Evolutionary conservation across 805 yeast species (phyloP).

Genomic region (Wickerhamomyces hampshirensis): DNA sequence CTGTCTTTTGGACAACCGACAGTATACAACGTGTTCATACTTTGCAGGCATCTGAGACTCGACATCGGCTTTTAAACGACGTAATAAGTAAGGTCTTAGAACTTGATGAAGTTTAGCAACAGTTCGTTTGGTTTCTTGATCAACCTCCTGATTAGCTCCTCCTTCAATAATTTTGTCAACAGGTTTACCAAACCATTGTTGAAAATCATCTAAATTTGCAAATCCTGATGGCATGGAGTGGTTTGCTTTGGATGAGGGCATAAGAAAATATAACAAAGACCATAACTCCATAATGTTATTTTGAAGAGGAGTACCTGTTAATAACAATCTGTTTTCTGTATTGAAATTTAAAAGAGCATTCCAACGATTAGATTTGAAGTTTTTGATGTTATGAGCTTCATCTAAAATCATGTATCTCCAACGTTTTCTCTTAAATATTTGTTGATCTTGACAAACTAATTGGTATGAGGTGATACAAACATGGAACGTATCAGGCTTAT

Average conservation of each 20-base stretch:
- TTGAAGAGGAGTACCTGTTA: conserved; percentile 97
- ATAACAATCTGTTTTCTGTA: conserved; percentile 76
- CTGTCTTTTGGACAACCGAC: conserved; percentile 90
- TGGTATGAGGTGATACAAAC: conserved; percentile 97
- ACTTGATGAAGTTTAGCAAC: conserved; percentile 90
- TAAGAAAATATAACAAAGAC: conserved; percentile 90
- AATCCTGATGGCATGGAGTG: conserved; percentile 85
- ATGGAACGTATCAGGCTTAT: conserved; percentile 91
- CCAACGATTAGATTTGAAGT: conserved; percentile 96
- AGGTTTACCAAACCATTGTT: conserved; percentile 98
- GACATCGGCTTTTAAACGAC: conserved; percentile 93
- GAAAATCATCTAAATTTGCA: conserved; percentile 93
- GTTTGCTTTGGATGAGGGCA: conserved; percentile 79
- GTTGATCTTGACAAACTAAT: conserved; percentile 95
- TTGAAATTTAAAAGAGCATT: conserved; percentile 91
- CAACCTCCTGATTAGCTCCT: conserved; percentile 48
- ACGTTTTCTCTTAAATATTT: conserved; percentile 81
- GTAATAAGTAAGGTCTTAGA: conserved; percentile 81
- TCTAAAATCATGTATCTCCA: conserved; percentile 98
- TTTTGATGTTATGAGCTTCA: conserved; percentile 97
- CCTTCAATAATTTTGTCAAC: conserved; percentile 89
- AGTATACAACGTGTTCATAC: conserved; percentile 90
- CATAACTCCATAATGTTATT: conserved; percentile 93
- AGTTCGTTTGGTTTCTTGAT: conserved; percentile 76
- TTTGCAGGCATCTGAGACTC: conserved; percentile 99